A percentile compares a stretch with the other conserved stretches of the same genome.
Evolutionary conservation across 1,139 yeast species (phyloP).

Genomic region (Nadsonia starkeyi-henricii): DNA sequence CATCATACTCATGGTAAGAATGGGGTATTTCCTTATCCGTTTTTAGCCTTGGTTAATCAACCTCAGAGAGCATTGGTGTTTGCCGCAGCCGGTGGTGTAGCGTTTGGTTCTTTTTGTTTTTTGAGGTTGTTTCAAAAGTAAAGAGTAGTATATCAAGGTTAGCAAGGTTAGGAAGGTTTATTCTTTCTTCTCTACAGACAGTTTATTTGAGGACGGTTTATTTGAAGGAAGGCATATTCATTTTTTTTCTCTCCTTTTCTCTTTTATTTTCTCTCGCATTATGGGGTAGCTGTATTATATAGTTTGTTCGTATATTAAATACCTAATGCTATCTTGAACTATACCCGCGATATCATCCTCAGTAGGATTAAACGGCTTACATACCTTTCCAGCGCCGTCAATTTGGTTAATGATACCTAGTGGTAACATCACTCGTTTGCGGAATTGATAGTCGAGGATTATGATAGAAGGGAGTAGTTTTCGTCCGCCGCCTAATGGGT

Average conservation of each 20-base stretch:
- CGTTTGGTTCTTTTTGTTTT: slow-evolving; percentile 9
- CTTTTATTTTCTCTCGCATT: too few relatives aligned
- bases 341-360: slow-evolving; percentile 3
- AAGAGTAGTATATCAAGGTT: too few relatives aligned
- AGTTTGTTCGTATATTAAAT: slow-evolving; percentile 4
- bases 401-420: slow-evolving; percentile 2
- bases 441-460: slow-evolving; percentile 12
- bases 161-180: too few relatives aligned
- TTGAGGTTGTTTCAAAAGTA: slow-evolving; percentile 11
- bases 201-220: too few relatives aligned
- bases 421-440: slow-evolving; percentile 12
- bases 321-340: slow-evolving; percentile 1
- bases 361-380: slow-evolving; percentile 6
- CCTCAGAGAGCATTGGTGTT: slow-evolving; percentile 14
- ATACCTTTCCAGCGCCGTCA: slow-evolving; percentile 7
- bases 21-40: slow-evolving; percentile 24
- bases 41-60: slow-evolving; percentile 14
- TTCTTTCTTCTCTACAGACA: too few relatives aligned
- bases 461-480: slow-evolving; percentile 12
- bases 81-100: slow-evolving; percentile 11
- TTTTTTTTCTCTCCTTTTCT: too few relatives aligned
- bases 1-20: slow-evolving; percentile 17
- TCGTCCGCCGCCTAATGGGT: slow-evolving; percentile 14
- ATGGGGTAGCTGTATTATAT: too few relatives aligned
- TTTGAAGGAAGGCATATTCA: too few relatives aligned